Evolutionary conservation across 78 protist genomes (phyloP).

Genomic region (Dictyostelium purpureum): DNA sequence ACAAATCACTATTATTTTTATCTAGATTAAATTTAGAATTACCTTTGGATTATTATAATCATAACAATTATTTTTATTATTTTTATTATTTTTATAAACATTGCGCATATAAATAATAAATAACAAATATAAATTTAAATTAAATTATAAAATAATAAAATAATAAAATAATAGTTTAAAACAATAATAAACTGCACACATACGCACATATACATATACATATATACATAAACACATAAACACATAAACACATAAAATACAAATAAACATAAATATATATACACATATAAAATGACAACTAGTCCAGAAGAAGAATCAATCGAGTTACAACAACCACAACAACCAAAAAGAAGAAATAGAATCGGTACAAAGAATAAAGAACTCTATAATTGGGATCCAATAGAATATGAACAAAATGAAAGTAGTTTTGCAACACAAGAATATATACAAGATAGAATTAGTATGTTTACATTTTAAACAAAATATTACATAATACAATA

Average conservation of each 20-base stretch:
- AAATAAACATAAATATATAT: neutral
- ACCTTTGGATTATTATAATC: too few species aligned
- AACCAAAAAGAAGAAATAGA: slow-evolving; percentile 52
- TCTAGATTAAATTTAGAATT: too few species aligned
- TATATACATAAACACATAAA: neutral
- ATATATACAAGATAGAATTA: slow-evolving; percentile 70
- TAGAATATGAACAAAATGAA: slow-evolving; percentile 21
- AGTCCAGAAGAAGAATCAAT: neutral
- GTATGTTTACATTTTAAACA: slow-evolving; percentile 1
- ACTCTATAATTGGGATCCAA: slow-evolving; percentile 38
- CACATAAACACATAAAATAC: neutral
- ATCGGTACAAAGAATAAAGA: slow-evolving; percentile 43
- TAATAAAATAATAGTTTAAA: too few species aligned
- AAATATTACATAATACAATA: neutral
- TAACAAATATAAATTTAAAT: too few species aligned
- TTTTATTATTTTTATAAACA: too few species aligned
- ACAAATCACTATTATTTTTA: too few species aligned
- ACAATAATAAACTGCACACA: neutral
- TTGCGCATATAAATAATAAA: too few species aligned
- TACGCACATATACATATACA: neutral
- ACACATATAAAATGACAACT: too few species aligned
- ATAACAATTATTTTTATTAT: too few species aligned
- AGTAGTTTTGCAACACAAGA: slow-evolving; percentile 68
- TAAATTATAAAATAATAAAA: too few species aligned
- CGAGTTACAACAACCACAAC: neutral